Evolutionary conservation across 805 yeast genomes (phyloP).

Genomic region (Isabelozyma pseudorhagii): DNA sequence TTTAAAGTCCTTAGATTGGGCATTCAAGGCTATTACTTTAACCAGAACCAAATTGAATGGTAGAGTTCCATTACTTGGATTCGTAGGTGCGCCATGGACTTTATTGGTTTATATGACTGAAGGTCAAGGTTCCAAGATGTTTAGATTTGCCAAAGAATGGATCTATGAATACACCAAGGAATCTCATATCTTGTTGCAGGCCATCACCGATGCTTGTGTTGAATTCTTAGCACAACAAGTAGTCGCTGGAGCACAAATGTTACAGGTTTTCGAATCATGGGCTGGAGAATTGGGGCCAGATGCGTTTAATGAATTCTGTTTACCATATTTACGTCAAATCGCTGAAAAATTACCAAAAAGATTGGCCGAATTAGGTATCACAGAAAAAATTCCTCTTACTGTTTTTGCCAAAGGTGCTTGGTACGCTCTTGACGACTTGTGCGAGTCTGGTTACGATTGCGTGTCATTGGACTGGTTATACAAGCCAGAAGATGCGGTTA

Average conservation of each 20-base stretch:
- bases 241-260: slow-evolving; percentile 96
- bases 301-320: slow-evolving; percentile 83
- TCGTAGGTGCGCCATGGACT: slow-evolving; percentile 99
- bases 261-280: slow-evolving; percentile 97
- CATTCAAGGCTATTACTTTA: slow-evolving; percentile 85
- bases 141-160: slow-evolving; percentile 91
- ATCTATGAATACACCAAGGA: slow-evolving; percentile 74
- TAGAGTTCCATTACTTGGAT: slow-evolving; percentile 90
- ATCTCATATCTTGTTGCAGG: slow-evolving; percentile 67
- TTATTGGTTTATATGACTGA: slow-evolving; percentile 94
- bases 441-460: slow-evolving; percentile 75
- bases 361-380: slow-evolving; percentile 66
- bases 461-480: slow-evolving; percentile 94
- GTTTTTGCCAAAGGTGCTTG: slow-evolving; percentile 96
- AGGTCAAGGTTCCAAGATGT: slow-evolving; percentile 93
- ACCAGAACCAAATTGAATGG: slow-evolving; percentile 87
- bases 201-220: slow-evolving; percentile 80
- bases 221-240: slow-evolving; percentile 95
- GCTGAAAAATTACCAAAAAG: slow-evolving; percentile 64
- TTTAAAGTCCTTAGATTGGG: slow-evolving; percentile 82
- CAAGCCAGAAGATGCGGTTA: slow-evolving; percentile 81
- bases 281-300: slow-evolving; percentile 93
- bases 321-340: slow-evolving; percentile 84
- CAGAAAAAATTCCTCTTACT: slow-evolving; percentile 77
- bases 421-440: slow-evolving; percentile 87